Percentiles rank a stretch among this genome's conserved stretches.
Evolutionary conservation across 805 yeast genomes (phyloP).

Genomic region (Saccharomycopsis malanga): DNA sequence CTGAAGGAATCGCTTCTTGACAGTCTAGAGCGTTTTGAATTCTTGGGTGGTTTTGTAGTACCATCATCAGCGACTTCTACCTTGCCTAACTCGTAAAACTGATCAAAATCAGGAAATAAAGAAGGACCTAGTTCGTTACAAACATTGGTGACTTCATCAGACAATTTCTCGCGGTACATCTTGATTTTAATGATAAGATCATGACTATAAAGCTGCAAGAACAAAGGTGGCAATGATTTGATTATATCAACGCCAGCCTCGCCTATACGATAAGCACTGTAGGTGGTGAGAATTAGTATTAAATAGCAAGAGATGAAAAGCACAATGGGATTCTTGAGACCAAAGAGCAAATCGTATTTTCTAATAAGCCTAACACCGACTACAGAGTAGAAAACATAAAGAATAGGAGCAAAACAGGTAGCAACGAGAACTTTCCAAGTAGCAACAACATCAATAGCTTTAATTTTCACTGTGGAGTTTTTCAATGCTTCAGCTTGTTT

Average conservation of each 20-base stretch:
- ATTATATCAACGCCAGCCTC: slow-evolving; percentile 88
- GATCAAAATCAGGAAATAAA: slow-evolving; percentile 78
- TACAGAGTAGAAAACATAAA: slow-evolving; percentile 74
- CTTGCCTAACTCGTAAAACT: slow-evolving; percentile 26
- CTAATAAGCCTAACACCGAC: slow-evolving; percentile 37
- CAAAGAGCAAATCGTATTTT: slow-evolving; percentile 27
- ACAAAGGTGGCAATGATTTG: slow-evolving; percentile 77
- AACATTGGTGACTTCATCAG: slow-evolving; percentile 66
- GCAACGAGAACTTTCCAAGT: slow-evolving; percentile 94
- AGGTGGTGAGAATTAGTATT: slow-evolving; percentile 68
- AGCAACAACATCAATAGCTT: slow-evolving; percentile 90
- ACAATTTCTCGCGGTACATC: slow-evolving; percentile 51
- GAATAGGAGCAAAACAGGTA: slow-evolving; percentile 80
- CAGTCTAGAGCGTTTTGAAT: background rate
- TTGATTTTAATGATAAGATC: slow-evolving; percentile 53
- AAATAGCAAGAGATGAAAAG: slow-evolving; percentile 50
- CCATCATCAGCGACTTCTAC: background rate
- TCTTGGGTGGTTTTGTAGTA: background rate
- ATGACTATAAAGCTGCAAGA: slow-evolving; percentile 30
- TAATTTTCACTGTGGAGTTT: slow-evolving; percentile 80
- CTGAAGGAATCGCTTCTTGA: no score
- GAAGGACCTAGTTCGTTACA: slow-evolving; percentile 81
- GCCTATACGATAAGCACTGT: slow-evolving; percentile 86
- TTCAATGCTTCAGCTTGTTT: slow-evolving; percentile 79
- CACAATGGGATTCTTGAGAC: slow-evolving; percentile 24